Conservation (phyloP, 1,284 basidiomycete species). For the Amylostereum chailletii region DNA sequence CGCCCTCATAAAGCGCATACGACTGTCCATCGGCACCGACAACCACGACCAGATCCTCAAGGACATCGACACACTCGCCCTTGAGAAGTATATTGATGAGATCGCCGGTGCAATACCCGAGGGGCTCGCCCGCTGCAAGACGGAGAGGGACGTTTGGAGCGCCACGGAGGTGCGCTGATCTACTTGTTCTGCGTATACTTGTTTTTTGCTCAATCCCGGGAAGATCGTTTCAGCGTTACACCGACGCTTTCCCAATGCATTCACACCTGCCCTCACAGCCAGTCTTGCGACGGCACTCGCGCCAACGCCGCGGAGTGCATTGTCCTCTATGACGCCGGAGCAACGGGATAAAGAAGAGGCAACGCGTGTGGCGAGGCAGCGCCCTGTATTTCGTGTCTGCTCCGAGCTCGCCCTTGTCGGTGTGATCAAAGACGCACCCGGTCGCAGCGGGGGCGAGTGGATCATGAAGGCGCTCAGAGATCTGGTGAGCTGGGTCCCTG, state of each 20-base stretch:
- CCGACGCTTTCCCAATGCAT: slow-evolving; percentile 74
- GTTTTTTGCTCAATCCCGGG: slow-evolving; percentile 10
- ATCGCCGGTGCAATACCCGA: slow-evolving; percentile 83
- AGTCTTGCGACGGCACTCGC: slow-evolving; percentile 61
- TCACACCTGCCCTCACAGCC: slow-evolving; percentile 67
- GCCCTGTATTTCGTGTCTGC: slow-evolving; percentile 79
- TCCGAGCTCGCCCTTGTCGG: slow-evolving; percentile 88
- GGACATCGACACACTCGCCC: slow-evolving; percentile 81
- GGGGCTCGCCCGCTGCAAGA: slow-evolving; percentile 80
- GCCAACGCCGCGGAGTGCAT: slow-evolving; percentile 48
- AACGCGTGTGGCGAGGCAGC: slow-evolving; percentile 71
- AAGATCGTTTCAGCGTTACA: slow-evolving; percentile 88
- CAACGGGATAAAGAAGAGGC: slow-evolving; percentile 93
- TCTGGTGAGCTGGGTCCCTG: slow-evolving; percentile 46
- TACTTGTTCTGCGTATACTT: slow-evolving; percentile 1
- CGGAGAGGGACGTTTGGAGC: slow-evolving; percentile 83
- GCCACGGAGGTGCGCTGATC: slow-evolving; percentile 72
- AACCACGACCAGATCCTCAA: slow-evolving; percentile 83
- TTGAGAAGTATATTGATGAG: slow-evolving; percentile 97
- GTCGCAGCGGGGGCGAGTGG: slow-evolving; percentile 76
- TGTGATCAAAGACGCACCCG: slow-evolving; percentile 60
- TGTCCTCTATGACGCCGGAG: slow-evolving; percentile 59
- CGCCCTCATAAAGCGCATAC: slow-evolving; percentile 84
- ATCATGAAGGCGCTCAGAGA: slow-evolving; percentile 76
- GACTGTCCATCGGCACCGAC: slow-evolving; percentile 71